Base-by-base conservation (phyloP, 306 rosid species). In the Arachis stenosperma region DNA sequence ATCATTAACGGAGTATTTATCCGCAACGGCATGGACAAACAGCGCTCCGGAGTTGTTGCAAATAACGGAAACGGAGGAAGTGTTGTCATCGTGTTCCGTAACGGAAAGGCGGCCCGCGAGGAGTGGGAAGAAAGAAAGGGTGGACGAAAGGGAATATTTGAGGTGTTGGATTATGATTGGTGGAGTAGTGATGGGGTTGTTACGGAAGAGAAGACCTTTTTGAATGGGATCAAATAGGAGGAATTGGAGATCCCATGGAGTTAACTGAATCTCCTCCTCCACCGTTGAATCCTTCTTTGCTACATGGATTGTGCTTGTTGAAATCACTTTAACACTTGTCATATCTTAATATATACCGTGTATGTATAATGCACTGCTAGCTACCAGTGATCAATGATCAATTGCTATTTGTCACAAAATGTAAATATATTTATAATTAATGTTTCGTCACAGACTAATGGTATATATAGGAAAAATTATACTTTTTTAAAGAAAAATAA, bases 161-260 rank as follows among this genome's bases (percentile, higher is more conserved):
- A 82, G 77, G 68, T 12, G 82, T 3, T 68, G 60, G 50, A 78
- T 82, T 5, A 51, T 0, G 1, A 13, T n/a, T 10, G 78, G 4
- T 67, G 43, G 3, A 2, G 51, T 3, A 1, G 55, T 5, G 5
- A 5, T 52, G 7, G 57, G 57, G 57, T 14, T 50, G 17, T 11
- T n/a, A 7, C 14, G 29, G 57, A 52, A 81, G 39, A 78, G 69
- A 43, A 83, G 73, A 0, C 87, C 87, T 22, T 71, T 75, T 17
- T 83, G 84, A 44, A 60, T 67, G 33, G 17, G 41, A 11, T 68
- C 76, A 22, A 75, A n/a, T 4, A 65, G 66, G 9, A 83, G 70
- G 13, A 67, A 36, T 40, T 67, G 76, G 33, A 83, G 87, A 52
- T 52, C 57, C 57, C 57, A 52, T 1, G 57, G 57, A 14, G 57